Conservation (phyloP, 2,329 filamentous ascomycete species). For the Chaetothyriales sp. region DNA sequence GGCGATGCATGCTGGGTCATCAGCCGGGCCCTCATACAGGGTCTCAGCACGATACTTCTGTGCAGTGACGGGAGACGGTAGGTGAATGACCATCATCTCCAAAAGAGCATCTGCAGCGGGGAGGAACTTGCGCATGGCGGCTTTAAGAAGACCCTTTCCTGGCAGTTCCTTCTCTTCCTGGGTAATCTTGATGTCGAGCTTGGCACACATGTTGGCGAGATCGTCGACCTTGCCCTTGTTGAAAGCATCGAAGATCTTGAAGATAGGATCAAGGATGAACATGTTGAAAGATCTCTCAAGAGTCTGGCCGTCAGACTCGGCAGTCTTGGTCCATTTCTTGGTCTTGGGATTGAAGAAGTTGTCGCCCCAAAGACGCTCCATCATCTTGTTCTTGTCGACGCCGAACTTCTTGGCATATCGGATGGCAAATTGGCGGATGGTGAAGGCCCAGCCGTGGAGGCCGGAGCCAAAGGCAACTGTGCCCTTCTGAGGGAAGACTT, state of each 20-base stretch:
- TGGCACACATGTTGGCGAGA: constrained; percentile 64
- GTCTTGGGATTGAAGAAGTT: constrained; percentile 99
- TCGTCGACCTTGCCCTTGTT: constrained; percentile 99
- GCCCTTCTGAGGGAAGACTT: constrained; percentile 95
- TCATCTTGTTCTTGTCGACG: constrained; percentile 99
- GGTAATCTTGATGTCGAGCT: constrained; percentile 87
- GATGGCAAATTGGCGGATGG: constrained; percentile 88
- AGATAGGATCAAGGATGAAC: constrained; percentile 99
- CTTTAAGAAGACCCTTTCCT: constrained; percentile 96
- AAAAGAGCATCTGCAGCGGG: constrained; percentile 93
- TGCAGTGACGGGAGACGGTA: constrained; percentile 87
- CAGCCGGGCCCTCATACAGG: constrained; percentile 90
- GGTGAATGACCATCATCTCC: constrained; percentile 99
- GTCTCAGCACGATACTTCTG: constrained; percentile 98
- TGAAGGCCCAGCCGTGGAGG: constrained; percentile 99
- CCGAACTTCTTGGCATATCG: constrained; percentile 99
- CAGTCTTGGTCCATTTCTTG: constrained; percentile 98
- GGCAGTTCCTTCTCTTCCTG: constrained; percentile 80
- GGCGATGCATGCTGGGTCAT: constrained; percentile 85
- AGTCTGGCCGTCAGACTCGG: constrained; percentile 66
- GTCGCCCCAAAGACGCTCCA: constrained; percentile 99
- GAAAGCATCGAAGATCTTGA: constrained; percentile 91
- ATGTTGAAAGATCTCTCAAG: constrained; percentile 99
- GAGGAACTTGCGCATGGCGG: constrained; percentile 97
- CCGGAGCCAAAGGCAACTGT: constrained; percentile 98